phyloP scores from a whole-genome alignment of 2,329 filamentous ascomycete genomes.

The Talaromyces sp. region DNA sequence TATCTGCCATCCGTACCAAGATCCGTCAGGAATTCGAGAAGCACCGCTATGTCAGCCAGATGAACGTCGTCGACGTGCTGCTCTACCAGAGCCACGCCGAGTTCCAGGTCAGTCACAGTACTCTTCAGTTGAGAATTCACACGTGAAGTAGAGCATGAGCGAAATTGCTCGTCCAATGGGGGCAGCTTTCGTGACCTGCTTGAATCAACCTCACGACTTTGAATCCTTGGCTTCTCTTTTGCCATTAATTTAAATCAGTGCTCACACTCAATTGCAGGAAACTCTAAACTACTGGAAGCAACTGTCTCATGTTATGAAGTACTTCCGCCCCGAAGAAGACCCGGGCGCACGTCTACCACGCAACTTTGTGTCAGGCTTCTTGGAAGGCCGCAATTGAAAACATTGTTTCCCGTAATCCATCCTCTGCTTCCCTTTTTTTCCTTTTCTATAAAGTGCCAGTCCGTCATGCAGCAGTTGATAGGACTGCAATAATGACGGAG shows the following conservation, averaged over 20 bases:
- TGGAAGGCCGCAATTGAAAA: constrained; percentile 72
- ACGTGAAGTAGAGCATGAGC: neutral
- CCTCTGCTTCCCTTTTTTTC: constrained; percentile 14
- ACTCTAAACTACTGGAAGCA: constrained; percentile 99
- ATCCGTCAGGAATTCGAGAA: constrained; percentile 96
- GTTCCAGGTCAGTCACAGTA: constrained; percentile 71
- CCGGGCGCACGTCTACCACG: constrained; percentile 74
- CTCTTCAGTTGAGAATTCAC: neutral
- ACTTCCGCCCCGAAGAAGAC: constrained; percentile 88
- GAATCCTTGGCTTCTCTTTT: neutral
- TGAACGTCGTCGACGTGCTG: constrained; percentile 84
- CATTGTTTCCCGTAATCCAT: constrained; percentile 20
- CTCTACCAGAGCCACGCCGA: constrained; percentile 89
- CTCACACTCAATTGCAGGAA: constrained; percentile 62
- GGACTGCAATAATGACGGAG: constrained; percentile 27
- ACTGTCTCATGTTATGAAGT: constrained; percentile 91
- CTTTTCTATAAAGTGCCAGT: constrained; percentile 23
- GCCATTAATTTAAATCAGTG: neutral
- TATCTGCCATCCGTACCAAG: constrained; percentile 86
- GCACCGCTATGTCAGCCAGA: constrained; percentile 88
- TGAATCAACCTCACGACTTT: neutral
- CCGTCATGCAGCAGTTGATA: constrained; percentile 16
- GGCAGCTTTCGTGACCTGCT: neutral
- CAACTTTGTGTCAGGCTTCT: constrained; percentile 91
- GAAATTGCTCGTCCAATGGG: neutral